Percentiles rank a stretch among this genome's conserved stretches.
Evolutionary conservation across 306 rosid species (phyloP).

Genomic region (Abrus precatorius): DNA sequence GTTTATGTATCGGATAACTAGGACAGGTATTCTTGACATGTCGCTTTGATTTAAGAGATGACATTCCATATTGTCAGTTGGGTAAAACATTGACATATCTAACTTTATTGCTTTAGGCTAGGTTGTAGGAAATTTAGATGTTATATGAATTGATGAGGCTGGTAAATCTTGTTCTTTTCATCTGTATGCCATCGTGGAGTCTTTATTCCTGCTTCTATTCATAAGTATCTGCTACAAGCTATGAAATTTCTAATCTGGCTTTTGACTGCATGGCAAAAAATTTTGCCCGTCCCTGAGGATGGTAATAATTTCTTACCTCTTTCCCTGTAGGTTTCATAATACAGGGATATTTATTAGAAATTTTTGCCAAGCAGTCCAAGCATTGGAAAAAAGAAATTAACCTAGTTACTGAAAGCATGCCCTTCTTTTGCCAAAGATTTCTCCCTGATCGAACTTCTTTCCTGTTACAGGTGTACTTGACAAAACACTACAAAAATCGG

Average conservation of each 20-base stretch:
- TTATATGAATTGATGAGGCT: no score
- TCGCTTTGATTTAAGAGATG: no score
- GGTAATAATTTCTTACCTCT: background rate
- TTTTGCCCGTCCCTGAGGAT: background rate
- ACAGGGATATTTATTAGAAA: background rate
- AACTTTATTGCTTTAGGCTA: no score
- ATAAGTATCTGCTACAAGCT: constrained; percentile 1
- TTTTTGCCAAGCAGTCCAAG: background rate
- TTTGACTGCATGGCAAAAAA: background rate
- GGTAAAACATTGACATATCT: no score
- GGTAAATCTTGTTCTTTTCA: background rate
- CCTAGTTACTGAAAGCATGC: constrained; percentile 3
- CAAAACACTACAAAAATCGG: constrained; percentile 88
- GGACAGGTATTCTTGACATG: background rate
- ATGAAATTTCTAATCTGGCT: constrained; percentile 22
- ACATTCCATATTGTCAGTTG: no score
- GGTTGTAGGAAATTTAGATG: no score
- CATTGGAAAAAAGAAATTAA: constrained; percentile 6
- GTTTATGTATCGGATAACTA: background rate
- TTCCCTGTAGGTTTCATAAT: background rate
- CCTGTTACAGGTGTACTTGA: constrained; percentile 78
- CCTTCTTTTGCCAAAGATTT: constrained; percentile 6
- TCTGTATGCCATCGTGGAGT: background rate
- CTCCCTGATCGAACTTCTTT: constrained; percentile 34
- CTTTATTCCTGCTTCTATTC: background rate